Evolutionary conservation across 768 basidiomycete genomes (phyloP), one percentile per base, ranked within the genome.

Genomic region (Solioccasus polychromus): DNA sequence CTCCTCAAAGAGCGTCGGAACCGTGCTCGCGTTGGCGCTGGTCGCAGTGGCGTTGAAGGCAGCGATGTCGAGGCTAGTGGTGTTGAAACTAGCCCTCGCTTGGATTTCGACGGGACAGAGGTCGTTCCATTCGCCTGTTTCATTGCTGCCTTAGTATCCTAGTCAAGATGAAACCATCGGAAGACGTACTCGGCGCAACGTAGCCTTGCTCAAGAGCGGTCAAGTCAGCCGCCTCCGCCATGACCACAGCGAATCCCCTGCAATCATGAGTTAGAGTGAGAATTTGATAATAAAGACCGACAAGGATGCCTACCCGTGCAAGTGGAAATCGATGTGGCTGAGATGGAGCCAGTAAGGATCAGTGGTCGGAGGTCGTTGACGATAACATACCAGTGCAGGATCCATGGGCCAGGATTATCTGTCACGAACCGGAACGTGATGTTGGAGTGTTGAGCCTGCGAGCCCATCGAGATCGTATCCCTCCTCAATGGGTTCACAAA

Each of bases 361-460:
- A 15, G 11, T 12, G 5, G n/a, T 34, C n/a, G 17, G 17, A 7
- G 4, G 18, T 10, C 9, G 32, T n/a, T 5, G 35, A 14, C n/a
- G 36, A n/a, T 11, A 14, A 25, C 26, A 25, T 43, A 64, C 63
- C 64, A 75, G 45, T 75, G 74, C 30, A 74, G 48, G 50, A 75
- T 65, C 76, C 79, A 82, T 10, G 77, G 73, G 5, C 84, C 83
- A 1, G 80, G 66, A 58, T 86, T 85, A 51, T 85, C 78, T 3
- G 82, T 82, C 17, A 68, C 62, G 61, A 77, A 85, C 31, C 82
- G 74, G 28, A 85, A 64, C 7, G 74, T 70, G 34, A 76, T 71
- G 57, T 72, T 59, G n/a, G n/a, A n/a, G 65, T 76, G 53, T 8
- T 54, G 7, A n/a, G 76, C 61, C n/a, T 40, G 45, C 32, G 45